Percentiles rank a stretch among this genome's conserved stretches.
Conservation (phyloP, 495 filamentous ascomycete genomes). For the Sabuloglossum arenarium region DNA sequence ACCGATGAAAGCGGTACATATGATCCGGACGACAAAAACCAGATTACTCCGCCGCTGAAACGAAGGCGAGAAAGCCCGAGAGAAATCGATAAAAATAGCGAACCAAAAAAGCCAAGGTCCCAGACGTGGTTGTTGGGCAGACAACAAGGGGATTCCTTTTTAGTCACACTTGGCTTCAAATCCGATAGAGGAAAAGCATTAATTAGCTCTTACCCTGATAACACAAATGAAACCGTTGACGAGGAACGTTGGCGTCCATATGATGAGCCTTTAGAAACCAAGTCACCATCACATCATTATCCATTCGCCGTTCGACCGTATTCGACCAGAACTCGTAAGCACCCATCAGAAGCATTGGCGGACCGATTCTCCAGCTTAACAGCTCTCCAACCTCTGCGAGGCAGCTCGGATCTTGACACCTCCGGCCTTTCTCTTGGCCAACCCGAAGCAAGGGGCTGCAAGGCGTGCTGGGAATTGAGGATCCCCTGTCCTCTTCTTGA, state of each 20-base stretch:
- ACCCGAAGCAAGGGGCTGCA: constrained; percentile 6
- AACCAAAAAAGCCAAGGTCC: not conserved
- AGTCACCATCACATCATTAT: not conserved
- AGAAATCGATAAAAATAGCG: not conserved
- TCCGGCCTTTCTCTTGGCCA: not conserved
- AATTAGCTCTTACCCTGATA: not conserved
- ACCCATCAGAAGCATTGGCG: not conserved
- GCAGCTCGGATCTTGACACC: not conserved
- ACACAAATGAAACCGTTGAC: not conserved
- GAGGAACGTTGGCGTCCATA: not conserved
- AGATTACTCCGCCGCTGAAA: not conserved
- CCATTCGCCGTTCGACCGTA: not conserved
- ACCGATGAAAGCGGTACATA: constrained; percentile 1
- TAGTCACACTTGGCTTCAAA: not conserved
- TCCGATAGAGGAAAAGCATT: not conserved
- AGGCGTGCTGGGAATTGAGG: constrained; percentile 8
- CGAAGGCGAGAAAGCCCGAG: not conserved
- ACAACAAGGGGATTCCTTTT: not conserved
- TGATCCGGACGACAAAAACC: not conserved
- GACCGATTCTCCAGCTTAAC: not conserved
- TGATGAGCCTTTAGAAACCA: not conserved
- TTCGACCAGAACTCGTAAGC: not conserved
- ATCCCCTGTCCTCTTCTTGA: constrained; percentile 11
- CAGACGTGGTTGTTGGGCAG: not conserved
- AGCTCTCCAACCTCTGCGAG: not conserved